Base-by-base conservation (phyloP, 257 asterid species). In the Petunia axillaris region DNA sequence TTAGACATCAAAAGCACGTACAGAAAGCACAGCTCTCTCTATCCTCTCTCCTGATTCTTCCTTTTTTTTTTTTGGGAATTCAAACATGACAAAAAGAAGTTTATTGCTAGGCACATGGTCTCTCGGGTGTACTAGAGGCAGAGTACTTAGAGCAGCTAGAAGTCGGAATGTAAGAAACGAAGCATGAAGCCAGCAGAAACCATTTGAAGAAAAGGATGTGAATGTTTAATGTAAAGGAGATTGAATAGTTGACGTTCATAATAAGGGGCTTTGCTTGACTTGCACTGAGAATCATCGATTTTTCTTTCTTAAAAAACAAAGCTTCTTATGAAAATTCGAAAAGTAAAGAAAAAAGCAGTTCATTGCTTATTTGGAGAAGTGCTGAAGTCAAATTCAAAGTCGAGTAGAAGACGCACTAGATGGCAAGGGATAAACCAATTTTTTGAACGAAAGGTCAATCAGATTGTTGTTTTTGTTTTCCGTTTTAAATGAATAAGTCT, bases 111-210 rank as follows among this genome's bases (percentile, higher is more conserved):
- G 44, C 16, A 1, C 62, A 36, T 50, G 41, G 62, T 73, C 46
- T 73, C 78, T 73, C 13, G 3, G 62, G 62, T 73, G 62, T 73
- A 6, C 46, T 46, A 73, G 11, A 50, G 78, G 62, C 36, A 0
- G 41, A 50, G 77, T 50, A 52, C 62, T 50, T 50, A 73, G 50
- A 36, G 78, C 35, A 73, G 36, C 62, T 50, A 73, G 55, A 70
- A 4, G 46, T 50, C 13, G 62, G 4, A 50, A 50, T 7, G 62
- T 36, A 11, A 73, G 62, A 73, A 50, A 50, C 35, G 62, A 73
- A 50, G 35, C 46, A 73, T 36, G 62, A 73, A 35, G 40, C 11
- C 60, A 71, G 60, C 13, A 1, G 59, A 48, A 48, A 4, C 11
- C 59, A 50, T 73, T 73, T 50, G 5, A 3, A 50, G 50, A 50